Evolutionary conservation across 2,329 filamentous ascomycete species (phyloP).

Genomic region (Dactylellina drechsleri): DNA sequence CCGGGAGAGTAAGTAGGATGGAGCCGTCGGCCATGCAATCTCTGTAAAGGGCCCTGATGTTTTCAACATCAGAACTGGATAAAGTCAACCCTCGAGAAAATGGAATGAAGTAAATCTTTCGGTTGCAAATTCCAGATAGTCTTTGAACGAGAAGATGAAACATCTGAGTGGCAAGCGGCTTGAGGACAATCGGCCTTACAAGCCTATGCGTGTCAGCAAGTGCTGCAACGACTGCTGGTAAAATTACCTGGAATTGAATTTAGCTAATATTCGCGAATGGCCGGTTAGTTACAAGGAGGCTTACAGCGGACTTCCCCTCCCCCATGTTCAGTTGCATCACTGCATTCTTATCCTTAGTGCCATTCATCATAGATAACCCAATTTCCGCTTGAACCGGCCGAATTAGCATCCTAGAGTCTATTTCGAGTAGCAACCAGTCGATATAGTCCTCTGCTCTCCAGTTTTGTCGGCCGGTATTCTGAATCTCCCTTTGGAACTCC

Average conservation of each 20-base stretch:
- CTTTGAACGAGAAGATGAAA: constrained; percentile 67
- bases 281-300: not conserved
- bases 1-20: constrained; percentile 71
- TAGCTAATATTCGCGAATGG: not conserved
- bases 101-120: constrained; percentile 69
- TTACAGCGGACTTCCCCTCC: constrained; percentile 72
- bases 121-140: constrained; percentile 68
- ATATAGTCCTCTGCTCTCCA: too few relatives aligned
- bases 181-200: constrained; percentile 70
- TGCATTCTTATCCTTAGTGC: constrained; percentile 63
- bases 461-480: too few relatives aligned
- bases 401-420: constrained; percentile 73
- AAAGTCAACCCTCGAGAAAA: constrained; percentile 68
- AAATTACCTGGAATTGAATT: constrained; percentile 66
- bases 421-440: too few relatives aligned
- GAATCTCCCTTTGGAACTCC: too few relatives aligned
- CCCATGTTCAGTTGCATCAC: constrained; percentile 78
- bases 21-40: constrained; percentile 66
- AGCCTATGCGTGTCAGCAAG: constrained; percentile 67
- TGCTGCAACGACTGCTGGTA: constrained; percentile 70
- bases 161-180: constrained; percentile 72
- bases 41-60: constrained; percentile 62
- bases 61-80: constrained; percentile 57
- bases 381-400: constrained; percentile 70
- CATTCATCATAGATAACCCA: constrained; percentile 68